phyloP scores from a whole-genome alignment of 805 yeast genomes.

The Grigorovia jiainica region DNA sequence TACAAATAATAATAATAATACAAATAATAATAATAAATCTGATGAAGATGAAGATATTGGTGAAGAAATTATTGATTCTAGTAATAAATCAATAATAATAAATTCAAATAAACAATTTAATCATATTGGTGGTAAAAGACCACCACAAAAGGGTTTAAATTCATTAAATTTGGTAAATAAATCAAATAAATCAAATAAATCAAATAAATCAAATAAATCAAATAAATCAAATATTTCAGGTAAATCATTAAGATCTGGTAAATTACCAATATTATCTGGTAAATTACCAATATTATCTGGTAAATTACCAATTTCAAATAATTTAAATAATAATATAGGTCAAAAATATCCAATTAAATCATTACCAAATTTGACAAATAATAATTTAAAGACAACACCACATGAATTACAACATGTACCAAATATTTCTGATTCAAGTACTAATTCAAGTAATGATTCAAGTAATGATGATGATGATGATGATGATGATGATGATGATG shows the following conservation, averaged over 20 bases:
- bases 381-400: not conserved
- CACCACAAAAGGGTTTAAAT: no score
- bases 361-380: not conserved
- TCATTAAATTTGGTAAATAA: no score
- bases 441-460: slow-evolving; percentile 28
- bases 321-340: not conserved
- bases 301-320: not conserved
- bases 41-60: slow-evolving; percentile 38
- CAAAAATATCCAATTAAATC: not conserved
- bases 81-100: no score
- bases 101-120: not conserved
- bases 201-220: not conserved
- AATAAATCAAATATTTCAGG: not conserved
- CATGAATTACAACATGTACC: slow-evolving; percentile 1
- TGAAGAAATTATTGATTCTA: slow-evolving; percentile 38
- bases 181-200: not conserved
- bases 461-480: slow-evolving; percentile 28
- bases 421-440: slow-evolving; percentile 18
- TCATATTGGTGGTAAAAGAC: not conserved
- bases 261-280: not conserved
- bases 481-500: slow-evolving; percentile 22
- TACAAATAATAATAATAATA: not conserved
- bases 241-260: not conserved
- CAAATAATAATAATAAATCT: not conserved
- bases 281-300: not conserved